These are phyloP conservation scores for Capsicum rhomboideum DNA, from an alignment of 257 asterid genomes.

Conservation along the genomic window DNA sequence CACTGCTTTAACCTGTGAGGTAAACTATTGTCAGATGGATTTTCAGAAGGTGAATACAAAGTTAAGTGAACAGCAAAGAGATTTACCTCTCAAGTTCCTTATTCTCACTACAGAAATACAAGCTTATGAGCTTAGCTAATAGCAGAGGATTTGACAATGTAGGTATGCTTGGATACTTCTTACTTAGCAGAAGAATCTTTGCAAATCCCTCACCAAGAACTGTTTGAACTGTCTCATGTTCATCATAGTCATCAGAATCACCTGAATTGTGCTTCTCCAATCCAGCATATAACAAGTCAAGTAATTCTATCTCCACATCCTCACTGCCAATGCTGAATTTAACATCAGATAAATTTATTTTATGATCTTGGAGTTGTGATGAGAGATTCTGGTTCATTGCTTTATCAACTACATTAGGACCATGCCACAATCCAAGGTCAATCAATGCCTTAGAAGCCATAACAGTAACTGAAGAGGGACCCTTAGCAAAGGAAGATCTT, in stretches of 20 bases:
- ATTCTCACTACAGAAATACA: slow-evolving; percentile 55
- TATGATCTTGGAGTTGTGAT: slow-evolving; percentile 32
- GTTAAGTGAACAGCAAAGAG: slow-evolving; percentile 6
- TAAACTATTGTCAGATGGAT: slow-evolving; percentile 11
- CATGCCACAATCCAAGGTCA: slow-evolving; percentile 94
- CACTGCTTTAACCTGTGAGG: slow-evolving; percentile 80
- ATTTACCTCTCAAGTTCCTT: slow-evolving; percentile 53
- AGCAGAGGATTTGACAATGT: slow-evolving; percentile 46
- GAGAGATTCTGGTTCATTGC: slow-evolving; percentile 48
- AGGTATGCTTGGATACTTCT: slow-evolving; percentile 40
- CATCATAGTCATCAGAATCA: slow-evolving; percentile 45
- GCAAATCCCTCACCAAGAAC: slow-evolving; percentile 89
- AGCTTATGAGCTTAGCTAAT: slow-evolving; percentile 57
- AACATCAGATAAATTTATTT: slow-evolving; percentile 18
- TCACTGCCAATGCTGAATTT: slow-evolving; percentile 37
- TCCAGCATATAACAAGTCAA: slow-evolving; percentile 61
- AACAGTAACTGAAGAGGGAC: slow-evolving; percentile 38
- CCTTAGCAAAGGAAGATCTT: slow-evolving; percentile 54
- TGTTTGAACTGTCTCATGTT: slow-evolving; percentile 50
- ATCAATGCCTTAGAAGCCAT: slow-evolving; percentile 83
- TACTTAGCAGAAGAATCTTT: slow-evolving; percentile 72
- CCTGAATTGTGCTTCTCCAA: slow-evolving; percentile 47
- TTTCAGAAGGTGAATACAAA: not conserved
- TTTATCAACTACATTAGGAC: slow-evolving; percentile 74
- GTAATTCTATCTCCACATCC: slow-evolving; percentile 50